Conservation (phyloP, 1,139 yeast genomes). For the Hemisphaericaspora xylofermentans region DNA sequence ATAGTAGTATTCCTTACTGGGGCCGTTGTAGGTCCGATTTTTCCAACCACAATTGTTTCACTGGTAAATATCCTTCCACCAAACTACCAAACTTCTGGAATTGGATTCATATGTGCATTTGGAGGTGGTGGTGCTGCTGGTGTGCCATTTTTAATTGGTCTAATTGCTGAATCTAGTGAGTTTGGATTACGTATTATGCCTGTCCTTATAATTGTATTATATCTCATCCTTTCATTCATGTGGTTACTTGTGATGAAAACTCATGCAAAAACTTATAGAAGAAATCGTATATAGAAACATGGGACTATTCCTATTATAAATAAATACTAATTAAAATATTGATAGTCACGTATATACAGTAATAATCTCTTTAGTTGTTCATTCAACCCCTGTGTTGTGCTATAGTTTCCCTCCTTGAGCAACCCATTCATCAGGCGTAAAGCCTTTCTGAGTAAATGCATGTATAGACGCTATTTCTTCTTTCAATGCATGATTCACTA, state of each 20-base stretch:
- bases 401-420: slow-evolving; percentile 35
- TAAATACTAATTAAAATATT: neutral
- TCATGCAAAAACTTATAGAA: slow-evolving; percentile 19
- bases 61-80: slow-evolving; percentile 63
- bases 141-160: slow-evolving; percentile 63
- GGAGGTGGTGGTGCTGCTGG: slow-evolving; percentile 79
- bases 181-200: slow-evolving; percentile 37
- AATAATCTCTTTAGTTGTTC: neutral
- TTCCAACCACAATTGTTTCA: slow-evolving; percentile 72
- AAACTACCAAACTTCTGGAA: slow-evolving; percentile 61
- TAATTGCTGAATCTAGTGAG: slow-evolving; percentile 38
- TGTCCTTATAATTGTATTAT: slow-evolving; percentile 27
- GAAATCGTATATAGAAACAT: slow-evolving; percentile 15
- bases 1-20: slow-evolving; percentile 57
- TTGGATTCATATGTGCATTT: slow-evolving; percentile 74
- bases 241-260: slow-evolving; percentile 29
- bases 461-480: slow-evolving; percentile 85
- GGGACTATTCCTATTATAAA: neutral
- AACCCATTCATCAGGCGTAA: slow-evolving; percentile 71
- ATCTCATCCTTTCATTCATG: slow-evolving; percentile 22
- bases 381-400: neutral
- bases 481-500: slow-evolving; percentile 76
- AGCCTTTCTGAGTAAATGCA: slow-evolving; percentile 91
- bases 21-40: slow-evolving; percentile 73
- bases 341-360: neutral